phyloP scores from a whole-genome alignment of 257 asterid genomes.

The Gentiana macrophylla region DNA sequence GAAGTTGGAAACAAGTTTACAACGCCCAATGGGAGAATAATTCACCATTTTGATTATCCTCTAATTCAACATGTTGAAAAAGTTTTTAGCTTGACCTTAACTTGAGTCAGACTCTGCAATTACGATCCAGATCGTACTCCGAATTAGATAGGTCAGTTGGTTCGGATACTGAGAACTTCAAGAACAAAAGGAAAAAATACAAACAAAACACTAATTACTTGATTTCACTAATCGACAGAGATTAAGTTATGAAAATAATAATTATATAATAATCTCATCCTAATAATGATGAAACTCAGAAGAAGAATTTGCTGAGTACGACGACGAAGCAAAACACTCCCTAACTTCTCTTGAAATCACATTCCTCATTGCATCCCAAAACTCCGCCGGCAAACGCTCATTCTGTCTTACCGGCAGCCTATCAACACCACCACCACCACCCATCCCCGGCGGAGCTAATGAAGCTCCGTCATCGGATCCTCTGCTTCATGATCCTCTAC shows the following conservation, averaged over 20 bases:
- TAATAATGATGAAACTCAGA: slow-evolving; percentile 31
- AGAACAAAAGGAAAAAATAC: slow-evolving; percentile 2
- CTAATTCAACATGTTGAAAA: no score
- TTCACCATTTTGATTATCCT: no score
- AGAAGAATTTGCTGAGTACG: slow-evolving; percentile 32
- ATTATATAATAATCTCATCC: slow-evolving; percentile 4
- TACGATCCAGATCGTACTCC: slow-evolving; percentile 13
- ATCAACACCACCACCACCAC: neutral
- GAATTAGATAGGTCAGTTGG: slow-evolving; percentile 25
- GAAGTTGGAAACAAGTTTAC: no score
- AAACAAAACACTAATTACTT: no score
- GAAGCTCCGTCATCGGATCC: slow-evolving; percentile 69
- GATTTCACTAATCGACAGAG: no score
- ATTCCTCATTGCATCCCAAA: slow-evolving; percentile 69
- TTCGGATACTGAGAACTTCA: slow-evolving; percentile 5
- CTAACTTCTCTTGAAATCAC: slow-evolving; percentile 68
- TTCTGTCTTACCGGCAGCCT: slow-evolving; percentile 15
- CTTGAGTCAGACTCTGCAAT: no score
- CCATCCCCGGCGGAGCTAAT: slow-evolving; percentile 68
- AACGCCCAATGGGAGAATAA: no score
- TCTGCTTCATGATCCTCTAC: slow-evolving; percentile 17
- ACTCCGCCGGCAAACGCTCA: slow-evolving; percentile 39
- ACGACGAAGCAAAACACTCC: slow-evolving; percentile 58
- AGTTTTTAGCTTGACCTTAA: no score
- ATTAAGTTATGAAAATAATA: neutral